Evolutionary conservation across 371 early-diverging fungal species (phyloP).

Genomic region (Apophysomyces variabilis): DNA sequence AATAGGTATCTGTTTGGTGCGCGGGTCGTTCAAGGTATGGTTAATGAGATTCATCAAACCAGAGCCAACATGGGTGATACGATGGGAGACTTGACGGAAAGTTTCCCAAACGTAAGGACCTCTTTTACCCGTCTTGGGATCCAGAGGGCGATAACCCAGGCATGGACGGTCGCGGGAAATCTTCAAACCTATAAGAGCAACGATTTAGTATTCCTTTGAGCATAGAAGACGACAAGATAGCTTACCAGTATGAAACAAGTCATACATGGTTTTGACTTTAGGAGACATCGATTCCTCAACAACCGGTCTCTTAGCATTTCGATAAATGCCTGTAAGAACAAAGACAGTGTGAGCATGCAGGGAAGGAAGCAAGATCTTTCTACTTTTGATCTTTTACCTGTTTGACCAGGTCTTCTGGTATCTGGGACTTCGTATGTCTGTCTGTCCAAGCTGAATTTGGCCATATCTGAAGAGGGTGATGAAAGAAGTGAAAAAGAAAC

Average conservation of each 20-base stretch:
- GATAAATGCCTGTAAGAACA: slow-evolving; percentile 37
- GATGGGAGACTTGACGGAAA: slow-evolving; percentile 63
- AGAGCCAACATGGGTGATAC: slow-evolving; percentile 69
- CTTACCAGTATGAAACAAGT: slow-evolving; percentile 46
- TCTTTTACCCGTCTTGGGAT: slow-evolving; percentile 49
- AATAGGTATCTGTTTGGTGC: slow-evolving; percentile 40
- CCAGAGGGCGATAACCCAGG: slow-evolving; percentile 59
- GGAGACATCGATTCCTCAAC: slow-evolving; percentile 34
- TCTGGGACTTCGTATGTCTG: slow-evolving; percentile 51
- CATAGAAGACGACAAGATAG: not conserved
- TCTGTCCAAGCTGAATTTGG: slow-evolving; percentile 35
- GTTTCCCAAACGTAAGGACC: slow-evolving; percentile 81
- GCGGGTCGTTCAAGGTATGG: slow-evolving; percentile 31
- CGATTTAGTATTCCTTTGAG: not conserved
- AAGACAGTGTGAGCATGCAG: not conserved
- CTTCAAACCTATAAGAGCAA: slow-evolving; percentile 23
- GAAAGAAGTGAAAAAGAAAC: not conserved
- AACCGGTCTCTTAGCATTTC: slow-evolving; percentile 34
- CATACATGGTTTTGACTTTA: slow-evolving; percentile 49
- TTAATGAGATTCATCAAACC: slow-evolving; percentile 54
- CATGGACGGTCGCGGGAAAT: slow-evolving; percentile 36
- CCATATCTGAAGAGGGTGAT: not conserved
- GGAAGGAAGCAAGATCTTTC: not conserved
- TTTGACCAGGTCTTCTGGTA: slow-evolving; percentile 45
- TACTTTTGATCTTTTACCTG: slow-evolving; percentile 32